These are phyloP conservation scores for Colletotrichum nymphaeae DNA, from an alignment of 2,329 filamentous ascomycete genomes.

Conservation along the genomic window DNA sequence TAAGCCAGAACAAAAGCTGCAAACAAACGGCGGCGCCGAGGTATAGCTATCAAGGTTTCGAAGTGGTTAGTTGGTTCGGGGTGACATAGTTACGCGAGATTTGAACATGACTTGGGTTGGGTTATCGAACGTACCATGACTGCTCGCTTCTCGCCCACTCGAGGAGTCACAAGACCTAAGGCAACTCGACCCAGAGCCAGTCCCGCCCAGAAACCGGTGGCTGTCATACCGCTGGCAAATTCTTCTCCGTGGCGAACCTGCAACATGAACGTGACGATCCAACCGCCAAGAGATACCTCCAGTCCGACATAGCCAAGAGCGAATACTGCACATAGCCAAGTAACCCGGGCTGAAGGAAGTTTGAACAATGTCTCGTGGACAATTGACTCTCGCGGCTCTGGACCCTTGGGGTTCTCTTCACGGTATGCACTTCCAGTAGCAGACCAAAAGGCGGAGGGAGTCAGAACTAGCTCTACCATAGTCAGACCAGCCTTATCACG, in stretches of 20 bases:
- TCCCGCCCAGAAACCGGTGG: conserved; percentile 87
- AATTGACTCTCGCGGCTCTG: conserved; percentile 9
- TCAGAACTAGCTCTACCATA: conserved; percentile 64
- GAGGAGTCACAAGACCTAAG: conserved; percentile 81
- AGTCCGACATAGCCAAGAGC: conserved; percentile 82
- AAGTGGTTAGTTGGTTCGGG: background rate
- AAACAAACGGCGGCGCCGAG: conserved; percentile 71
- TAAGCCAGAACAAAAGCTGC: conserved; percentile 82
- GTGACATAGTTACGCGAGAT: background rate
- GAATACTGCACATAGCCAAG: conserved; percentile 79
- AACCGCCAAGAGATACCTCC: conserved; percentile 79
- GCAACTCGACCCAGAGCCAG: conserved; percentile 79
- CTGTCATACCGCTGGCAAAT: conserved; percentile 79
- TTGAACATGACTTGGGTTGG: background rate
- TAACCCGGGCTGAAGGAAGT: conserved; percentile 42
- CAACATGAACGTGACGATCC: conserved; percentile 90
- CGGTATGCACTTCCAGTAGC: conserved; percentile 69
- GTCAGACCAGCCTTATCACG: conserved; percentile 58
- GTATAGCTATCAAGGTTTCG: conserved; percentile 59
- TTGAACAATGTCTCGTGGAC: conserved; percentile 2
- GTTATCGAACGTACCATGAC: background rate
- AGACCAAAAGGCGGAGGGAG: conserved; percentile 69
- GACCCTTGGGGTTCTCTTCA: conserved; percentile 37
- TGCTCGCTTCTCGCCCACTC: conserved; percentile 49
- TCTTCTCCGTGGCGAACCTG: conserved; percentile 73